These are phyloP conservation scores for Xylaria venustula DNA, from an alignment of 495 filamentous ascomycete species.

Conservation along the genomic window DNA sequence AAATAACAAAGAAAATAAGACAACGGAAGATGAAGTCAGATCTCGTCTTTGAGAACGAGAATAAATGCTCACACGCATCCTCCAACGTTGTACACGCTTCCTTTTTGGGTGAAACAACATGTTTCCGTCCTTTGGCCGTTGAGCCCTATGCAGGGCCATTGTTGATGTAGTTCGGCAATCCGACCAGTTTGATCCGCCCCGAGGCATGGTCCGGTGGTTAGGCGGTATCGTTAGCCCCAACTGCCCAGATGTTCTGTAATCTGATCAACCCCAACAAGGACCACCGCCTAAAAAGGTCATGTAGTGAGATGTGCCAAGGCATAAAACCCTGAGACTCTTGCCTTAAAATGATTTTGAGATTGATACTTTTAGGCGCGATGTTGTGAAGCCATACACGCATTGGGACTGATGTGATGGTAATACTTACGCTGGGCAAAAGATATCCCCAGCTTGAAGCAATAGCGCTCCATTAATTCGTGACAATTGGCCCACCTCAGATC, in stretches of 20 bases:
- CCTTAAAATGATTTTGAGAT: not conserved
- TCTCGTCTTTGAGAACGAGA: not conserved
- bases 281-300: not conserved
- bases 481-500: not conserved
- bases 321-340: not conserved
- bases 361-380: not conserved
- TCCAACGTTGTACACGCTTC: not conserved
- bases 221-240: not conserved
- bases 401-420: not conserved
- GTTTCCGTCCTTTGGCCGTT: not conserved
- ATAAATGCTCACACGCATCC: conserved; percentile 2
- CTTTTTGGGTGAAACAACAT: not conserved
- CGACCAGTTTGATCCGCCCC: not conserved
- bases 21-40: too few relatives aligned
- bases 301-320: not conserved
- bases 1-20: not conserved
- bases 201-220: not conserved
- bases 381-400: not conserved
- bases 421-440: not conserved
- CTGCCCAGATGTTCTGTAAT: conserved; percentile 1
- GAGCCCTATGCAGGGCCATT: not conserved
- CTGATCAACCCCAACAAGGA: not conserved
- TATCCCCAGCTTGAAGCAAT: conserved; percentile 9
- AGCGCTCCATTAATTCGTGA: not conserved
- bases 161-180: not conserved